Base-by-base conservation (phyloP, 139 green algal genomes). In the Nannochloris sp. region DNA sequence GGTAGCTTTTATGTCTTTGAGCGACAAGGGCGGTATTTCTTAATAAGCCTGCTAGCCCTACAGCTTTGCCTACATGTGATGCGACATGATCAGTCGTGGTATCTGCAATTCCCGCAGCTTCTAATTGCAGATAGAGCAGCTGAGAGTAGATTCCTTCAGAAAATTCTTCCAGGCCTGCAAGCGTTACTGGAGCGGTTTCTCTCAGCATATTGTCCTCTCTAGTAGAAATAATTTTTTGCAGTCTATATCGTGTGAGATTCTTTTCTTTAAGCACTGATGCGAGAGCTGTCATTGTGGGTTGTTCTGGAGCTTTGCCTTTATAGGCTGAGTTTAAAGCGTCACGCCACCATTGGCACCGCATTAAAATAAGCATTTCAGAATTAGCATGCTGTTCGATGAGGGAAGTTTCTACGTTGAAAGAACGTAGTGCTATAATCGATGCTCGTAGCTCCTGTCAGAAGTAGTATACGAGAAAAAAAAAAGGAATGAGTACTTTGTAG, bases 321-420 rank as follows among this genome's bases (percentile, higher is more conserved):
- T 76, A 88, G 8, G 76, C 71, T 25, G 68, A 65, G 7, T 78
- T 74, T 4, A 95, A 42, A 0, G 81, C 84, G 25, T 95, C 87
- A 0, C 78, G 59, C 88, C 88, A 95, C 88, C 88, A 95, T 55
- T 95, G 84, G 61, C 84, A 89, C 12, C 87, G 66, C 44, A 85
- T 81, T 23, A 75, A 64, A 24, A 78, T 34, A 45, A 84, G 58
- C 51, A 61, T 68, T 51, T 64, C 65, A 42, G 71, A 63, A 44
- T 60, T 79, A n/a, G 64, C 83, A 13, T 77, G 68, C 13, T 85
- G 77, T 9, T 54, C 73, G 2, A 92, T 70, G 34, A 81, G 65
- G 23, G 72, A 72, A 0, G 75, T 84, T 65, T 94, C 87, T 0
- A 89, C 61, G 60, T 92, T 90, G 72, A 91, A 89, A 0, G 86